A percentile compares a stretch with the other conserved stretches of the same genome.
phyloP scores from a whole-genome alignment of 371 early-diverging fungal species.

The Dinochytrium kinnereticum region DNA sequence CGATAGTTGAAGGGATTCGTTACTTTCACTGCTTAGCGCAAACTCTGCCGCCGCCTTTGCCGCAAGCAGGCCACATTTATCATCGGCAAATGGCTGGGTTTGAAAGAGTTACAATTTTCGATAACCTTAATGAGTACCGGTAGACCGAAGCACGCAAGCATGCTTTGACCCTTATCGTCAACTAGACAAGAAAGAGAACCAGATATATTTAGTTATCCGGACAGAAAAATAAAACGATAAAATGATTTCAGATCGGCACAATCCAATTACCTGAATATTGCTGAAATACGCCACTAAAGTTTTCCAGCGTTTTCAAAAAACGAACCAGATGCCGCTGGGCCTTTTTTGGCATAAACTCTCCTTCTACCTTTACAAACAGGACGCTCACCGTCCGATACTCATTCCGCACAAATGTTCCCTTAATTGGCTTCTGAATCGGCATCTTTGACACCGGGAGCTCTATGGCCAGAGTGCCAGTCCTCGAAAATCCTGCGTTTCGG shows the following conservation, averaged over 20 bases:
- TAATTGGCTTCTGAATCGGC: too few relatives aligned
- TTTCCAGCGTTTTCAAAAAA: background rate
- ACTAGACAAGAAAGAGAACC: background rate
- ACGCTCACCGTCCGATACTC: conserved; percentile 11
- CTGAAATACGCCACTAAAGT: background rate
- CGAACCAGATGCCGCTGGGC: background rate
- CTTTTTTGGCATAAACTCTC: background rate
- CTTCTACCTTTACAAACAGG: background rate
- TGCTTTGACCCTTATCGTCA: background rate
- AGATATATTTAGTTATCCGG: background rate
- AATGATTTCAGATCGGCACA: too few relatives aligned
- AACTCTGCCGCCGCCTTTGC: background rate
- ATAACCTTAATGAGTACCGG: conserved; percentile 8
- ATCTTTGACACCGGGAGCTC: too few relatives aligned
- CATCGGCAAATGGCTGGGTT: background rate
- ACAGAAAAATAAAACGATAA: background rate
- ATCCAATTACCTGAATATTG: background rate
- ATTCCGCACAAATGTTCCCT: background rate
- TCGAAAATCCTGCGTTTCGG: too few relatives aligned
- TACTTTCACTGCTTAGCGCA: background rate
- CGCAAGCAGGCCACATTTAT: background rate
- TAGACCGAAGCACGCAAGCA: background rate
- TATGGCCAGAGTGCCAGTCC: too few relatives aligned
- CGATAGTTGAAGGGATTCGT: background rate
- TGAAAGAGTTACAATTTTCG: background rate